Base-by-base conservation (phyloP, 805 yeast species). In the Ogataea ramenticola region DNA sequence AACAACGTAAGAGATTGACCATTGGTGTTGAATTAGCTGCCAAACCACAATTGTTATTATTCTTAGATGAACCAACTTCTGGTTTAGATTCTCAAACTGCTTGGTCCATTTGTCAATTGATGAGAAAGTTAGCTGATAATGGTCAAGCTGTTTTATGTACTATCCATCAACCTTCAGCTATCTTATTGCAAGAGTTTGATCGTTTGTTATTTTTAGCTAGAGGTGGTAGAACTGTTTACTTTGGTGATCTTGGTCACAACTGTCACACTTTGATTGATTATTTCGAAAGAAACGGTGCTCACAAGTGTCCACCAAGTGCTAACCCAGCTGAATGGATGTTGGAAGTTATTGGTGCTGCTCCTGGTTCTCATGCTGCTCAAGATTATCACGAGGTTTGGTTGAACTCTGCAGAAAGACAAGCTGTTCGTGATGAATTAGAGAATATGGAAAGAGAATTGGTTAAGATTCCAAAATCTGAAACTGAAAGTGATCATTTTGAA, bases 321-420 rank as follows among this genome's bases (percentile, higher is more conserved):
- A 83, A 83, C 51, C 89, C 90, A 24, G 89, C 89, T 31, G 90
- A 82, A 61, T 83, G 81, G 66, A 79, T 82, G 63, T 65, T 83
- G 52, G 80, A 80, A 48, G 78, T 79, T 46, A 80, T 85, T 61
- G 91, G 91, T 47, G 90, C 91, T 31, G 90, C 87, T 57, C 87
- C 91, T 3, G 82, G 86, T 27, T 81, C 87, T 3, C 55, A 65
- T 43, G 76, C 73, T 16, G 55, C 62, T 26, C 73, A 71, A 41
- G 81, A 85, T 60, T 85, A 85, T 80, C 67, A 69, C 58, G 76
- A 79, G 10, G 67, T 75, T 11, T 85, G 93, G 93, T 50, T 49
- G 8, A 62, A 60, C 14, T 55, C 64, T 27, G 46, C 47, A 3
- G 61, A 64, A 41, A 65, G 43, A 45, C 43, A 41, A 6, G 47